Conservation (phyloP, 805 yeast species). For the Lipomyces oligophaga region DNA sequence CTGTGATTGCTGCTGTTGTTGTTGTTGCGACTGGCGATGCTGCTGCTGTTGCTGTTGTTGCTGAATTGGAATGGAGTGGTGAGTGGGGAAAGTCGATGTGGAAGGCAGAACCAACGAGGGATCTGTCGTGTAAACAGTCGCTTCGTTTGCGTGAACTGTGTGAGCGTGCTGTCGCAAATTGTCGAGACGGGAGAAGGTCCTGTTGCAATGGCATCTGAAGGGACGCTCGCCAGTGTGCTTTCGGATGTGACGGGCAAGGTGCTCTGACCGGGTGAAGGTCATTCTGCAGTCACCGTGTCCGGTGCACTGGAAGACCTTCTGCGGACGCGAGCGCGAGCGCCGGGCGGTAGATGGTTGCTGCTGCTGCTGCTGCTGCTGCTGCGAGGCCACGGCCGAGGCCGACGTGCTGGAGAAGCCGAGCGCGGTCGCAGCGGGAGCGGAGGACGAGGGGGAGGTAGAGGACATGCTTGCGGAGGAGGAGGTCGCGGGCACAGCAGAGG, state of each 20-base stretch:
- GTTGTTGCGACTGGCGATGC: neutral
- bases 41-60: neutral
- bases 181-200: conserved; percentile 78
- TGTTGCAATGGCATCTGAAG: conserved; percentile 73
- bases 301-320: conserved; percentile 68
- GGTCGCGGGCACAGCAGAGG: neutral
- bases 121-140: conserved; percentile 11
- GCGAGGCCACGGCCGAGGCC: too few relatives aligned
- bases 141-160: conserved; percentile 64
- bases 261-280: conserved; percentile 89
- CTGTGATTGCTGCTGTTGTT: conserved; percentile 1
- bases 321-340: conserved; percentile 35
- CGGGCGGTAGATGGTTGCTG: too few relatives aligned
- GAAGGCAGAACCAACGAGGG: neutral
- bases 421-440: neutral
- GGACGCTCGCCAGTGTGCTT: conserved; percentile 96
- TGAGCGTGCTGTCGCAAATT: conserved; percentile 88
- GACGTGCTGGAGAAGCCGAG: too few relatives aligned
- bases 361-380: too few relatives aligned
- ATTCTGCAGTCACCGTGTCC: conserved; percentile 83
- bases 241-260: conserved; percentile 84
- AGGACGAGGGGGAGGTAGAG: neutral
- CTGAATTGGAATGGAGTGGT: neutral
- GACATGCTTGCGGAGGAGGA: neutral
- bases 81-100: neutral